Evolutionary conservation across 139 green algal species (phyloP).

Genomic region (Raphidocelis subcapitata): DNA sequence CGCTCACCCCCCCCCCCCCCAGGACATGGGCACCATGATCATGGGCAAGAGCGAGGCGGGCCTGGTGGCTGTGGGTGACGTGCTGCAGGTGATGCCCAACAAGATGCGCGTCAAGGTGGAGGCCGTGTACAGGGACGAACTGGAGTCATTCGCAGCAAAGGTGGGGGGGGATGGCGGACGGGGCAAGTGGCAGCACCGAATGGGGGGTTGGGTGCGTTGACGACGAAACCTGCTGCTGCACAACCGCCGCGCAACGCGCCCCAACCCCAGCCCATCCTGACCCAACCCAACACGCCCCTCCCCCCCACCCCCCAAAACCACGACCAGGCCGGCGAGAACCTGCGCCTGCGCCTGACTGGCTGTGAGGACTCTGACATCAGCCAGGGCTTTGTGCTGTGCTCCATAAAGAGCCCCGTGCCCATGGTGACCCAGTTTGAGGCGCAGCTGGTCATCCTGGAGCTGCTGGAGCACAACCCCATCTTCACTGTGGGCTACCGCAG

Average conservation of each 20-base stretch:
- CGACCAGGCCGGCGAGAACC: slow-evolving; percentile 76
- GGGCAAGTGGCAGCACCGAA: no score
- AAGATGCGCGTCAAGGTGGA: slow-evolving; percentile 88
- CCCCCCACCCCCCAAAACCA: no score
- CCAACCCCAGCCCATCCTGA: no score
- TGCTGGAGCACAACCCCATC: slow-evolving; percentile 95
- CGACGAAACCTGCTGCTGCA: no score
- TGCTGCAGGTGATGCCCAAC: slow-evolving; percentile 92
- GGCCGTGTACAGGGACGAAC: slow-evolving; percentile 89
- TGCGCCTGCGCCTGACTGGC: slow-evolving; percentile 68
- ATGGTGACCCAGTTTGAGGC: slow-evolving; percentile 80
- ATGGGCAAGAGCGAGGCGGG: slow-evolving; percentile 98
- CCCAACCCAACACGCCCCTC: no score
- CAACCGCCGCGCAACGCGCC: no score
- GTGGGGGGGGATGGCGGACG: slow-evolving; percentile 54
- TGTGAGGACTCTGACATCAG: slow-evolving; percentile 72
- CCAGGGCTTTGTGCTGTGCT: slow-evolving; percentile 92
- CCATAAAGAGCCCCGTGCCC: slow-evolving; percentile 62
- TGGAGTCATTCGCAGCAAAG: slow-evolving; percentile 72
- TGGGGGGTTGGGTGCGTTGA: slow-evolving; percentile 57
- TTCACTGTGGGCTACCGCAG: slow-evolving; percentile 81
- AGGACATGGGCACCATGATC: slow-evolving; percentile 94
- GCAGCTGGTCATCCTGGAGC: slow-evolving; percentile 60
- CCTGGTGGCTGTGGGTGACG: slow-evolving; percentile 77
- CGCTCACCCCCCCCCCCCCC: slow-evolving; percentile 60